Evolutionary conservation across 495 filamentous ascomycete species (phyloP), one percentile per base, ranked within the genome.

Genomic region (Terfezia claveryi): DNA sequence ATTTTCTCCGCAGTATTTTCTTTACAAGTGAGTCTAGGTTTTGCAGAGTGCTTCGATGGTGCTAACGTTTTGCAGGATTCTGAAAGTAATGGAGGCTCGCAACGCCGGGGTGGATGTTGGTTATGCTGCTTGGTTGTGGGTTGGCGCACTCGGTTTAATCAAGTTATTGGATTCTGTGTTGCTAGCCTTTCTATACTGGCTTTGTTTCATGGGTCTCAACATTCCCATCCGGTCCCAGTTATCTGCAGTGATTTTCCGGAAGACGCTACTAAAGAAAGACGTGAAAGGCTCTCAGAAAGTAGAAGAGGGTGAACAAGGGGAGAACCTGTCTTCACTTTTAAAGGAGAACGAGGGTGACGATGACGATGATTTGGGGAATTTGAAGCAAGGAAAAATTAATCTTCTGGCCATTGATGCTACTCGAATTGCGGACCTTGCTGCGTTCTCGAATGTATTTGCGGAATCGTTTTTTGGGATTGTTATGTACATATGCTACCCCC

Each of bases 211-310:
- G 0, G 73, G 76, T 38, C 59, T 87, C 4, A 73, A 72, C 20
- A 71, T 85, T 17, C 81, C 80, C 2, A 70, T 88, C 37, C 77
- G 80, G 36, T 71, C 76, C 23, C 80, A 87, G 55, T 68, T 89
- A 2, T 80, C 82, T 2, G 77, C 82, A 1, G 68, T 85, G 17
- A 74, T 89, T 10, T 88, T 88, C 57, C 74, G 77, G 44, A 91
- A 92, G 64, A 74, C 83, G 0, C 80, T 85, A 77, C 76, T 80
- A 32, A 74, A 79, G 38, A 92, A 91, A 60, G 83, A 92, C 65
- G 77, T 83, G 27, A 89, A 84, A 61, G 72, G 70, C 38, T 62
- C 66, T 11, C 76, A 72, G 56, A 60, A 67, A 8, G 72, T 72
- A 56, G 67, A 66, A 8, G 64, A 61, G 1, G 62, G 49, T n/a